Conservation (phyloP, 2,329 filamentous ascomycete species). For the Colletotrichum kahawae region DNA sequence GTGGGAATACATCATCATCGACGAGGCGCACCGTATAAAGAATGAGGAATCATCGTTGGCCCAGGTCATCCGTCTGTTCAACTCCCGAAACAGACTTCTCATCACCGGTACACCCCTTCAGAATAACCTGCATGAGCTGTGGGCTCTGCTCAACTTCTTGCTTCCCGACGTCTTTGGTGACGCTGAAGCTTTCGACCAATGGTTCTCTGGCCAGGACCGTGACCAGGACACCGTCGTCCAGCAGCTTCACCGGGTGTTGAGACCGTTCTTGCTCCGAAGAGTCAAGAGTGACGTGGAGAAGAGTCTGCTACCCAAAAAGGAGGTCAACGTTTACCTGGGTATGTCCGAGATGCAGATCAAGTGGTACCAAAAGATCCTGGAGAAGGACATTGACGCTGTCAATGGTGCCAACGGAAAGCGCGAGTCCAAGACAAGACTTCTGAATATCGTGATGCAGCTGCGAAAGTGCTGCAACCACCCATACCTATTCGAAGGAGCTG, state of each 20-base stretch:
- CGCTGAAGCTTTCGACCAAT: slow-evolving; percentile 94
- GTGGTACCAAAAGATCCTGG: slow-evolving; percentile 98
- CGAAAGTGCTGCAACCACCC: slow-evolving; percentile 99
- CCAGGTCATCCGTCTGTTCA: slow-evolving; percentile 95
- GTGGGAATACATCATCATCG: slow-evolving; percentile 99
- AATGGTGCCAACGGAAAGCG: slow-evolving; percentile 96
- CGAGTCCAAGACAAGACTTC: slow-evolving; percentile 93
- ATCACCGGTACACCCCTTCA: slow-evolving; percentile 97
- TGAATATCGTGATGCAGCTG: slow-evolving; percentile 99
- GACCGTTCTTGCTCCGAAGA: slow-evolving; percentile 91
- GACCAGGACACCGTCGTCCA: slow-evolving; percentile 97
- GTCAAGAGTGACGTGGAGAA: slow-evolving; percentile 99
- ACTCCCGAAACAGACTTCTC: slow-evolving; percentile 90
- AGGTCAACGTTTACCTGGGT: slow-evolving; percentile 94
- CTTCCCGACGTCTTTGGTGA: slow-evolving; percentile 99
- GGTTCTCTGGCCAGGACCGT: slow-evolving; percentile 89
- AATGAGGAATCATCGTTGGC: slow-evolving; percentile 98
- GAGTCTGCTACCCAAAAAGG: slow-evolving; percentile 95
- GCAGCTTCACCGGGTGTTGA: slow-evolving; percentile 89
- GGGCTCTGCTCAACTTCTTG: slow-evolving; percentile 96
- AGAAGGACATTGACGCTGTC: slow-evolving; percentile 98
- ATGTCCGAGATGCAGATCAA: slow-evolving; percentile 99
- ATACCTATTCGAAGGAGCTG: slow-evolving; percentile 96
- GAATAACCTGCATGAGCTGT: slow-evolving; percentile 97
- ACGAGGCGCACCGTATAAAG: slow-evolving; percentile 98